A percentile compares a stretch with the other conserved stretches of the same genome.
These are phyloP conservation scores for Sporothrix pallida DNA, from an alignment of 2,329 filamentous ascomycete genomes.

Conservation along the genomic window DNA sequence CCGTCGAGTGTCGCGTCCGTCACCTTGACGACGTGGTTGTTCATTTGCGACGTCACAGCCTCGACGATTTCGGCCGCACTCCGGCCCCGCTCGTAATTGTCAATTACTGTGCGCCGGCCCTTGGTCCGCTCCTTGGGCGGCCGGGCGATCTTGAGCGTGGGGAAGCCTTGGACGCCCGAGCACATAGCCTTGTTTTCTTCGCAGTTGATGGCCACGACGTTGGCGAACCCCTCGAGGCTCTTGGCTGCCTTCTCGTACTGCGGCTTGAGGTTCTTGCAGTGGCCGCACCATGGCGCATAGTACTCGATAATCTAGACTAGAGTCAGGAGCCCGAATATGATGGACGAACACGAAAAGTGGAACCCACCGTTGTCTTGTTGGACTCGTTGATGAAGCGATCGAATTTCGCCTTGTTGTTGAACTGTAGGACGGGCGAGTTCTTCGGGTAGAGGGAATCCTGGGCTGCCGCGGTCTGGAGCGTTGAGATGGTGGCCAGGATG, in stretches of 20 bases:
- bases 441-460: slow-evolving; percentile 82
- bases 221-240: slow-evolving; percentile 86
- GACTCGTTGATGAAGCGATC: slow-evolving; percentile 83
- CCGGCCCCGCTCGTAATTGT: slow-evolving; percentile 87
- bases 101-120: slow-evolving; percentile 74
- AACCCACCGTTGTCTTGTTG: slow-evolving; percentile 84
- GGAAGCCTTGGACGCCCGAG: slow-evolving; percentile 88
- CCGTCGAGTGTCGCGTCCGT: slow-evolving; percentile 77
- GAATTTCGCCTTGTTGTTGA: slow-evolving; percentile 75
- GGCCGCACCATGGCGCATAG: slow-evolving; percentile 97
- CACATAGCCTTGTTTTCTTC: slow-evolving; percentile 95
- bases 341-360: neutral
- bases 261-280: slow-evolving; percentile 94
- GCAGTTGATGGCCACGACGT: slow-evolving; percentile 93
- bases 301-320: slow-evolving; percentile 71
- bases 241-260: slow-evolving; percentile 94
- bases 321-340: neutral
- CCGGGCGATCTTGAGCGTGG: slow-evolving; percentile 90
- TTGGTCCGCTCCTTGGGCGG: slow-evolving; percentile 67
- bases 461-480: slow-evolving; percentile 42
- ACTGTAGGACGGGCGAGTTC: slow-evolving; percentile 83
- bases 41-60: slow-evolving; percentile 83
- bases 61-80: slow-evolving; percentile 88
- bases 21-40: slow-evolving; percentile 84
- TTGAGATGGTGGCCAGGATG: slow-evolving; percentile 61